Conservation (phyloP, 2,329 filamentous ascomycete genomes). For the Aspergillus hiratsukae region DNA sequence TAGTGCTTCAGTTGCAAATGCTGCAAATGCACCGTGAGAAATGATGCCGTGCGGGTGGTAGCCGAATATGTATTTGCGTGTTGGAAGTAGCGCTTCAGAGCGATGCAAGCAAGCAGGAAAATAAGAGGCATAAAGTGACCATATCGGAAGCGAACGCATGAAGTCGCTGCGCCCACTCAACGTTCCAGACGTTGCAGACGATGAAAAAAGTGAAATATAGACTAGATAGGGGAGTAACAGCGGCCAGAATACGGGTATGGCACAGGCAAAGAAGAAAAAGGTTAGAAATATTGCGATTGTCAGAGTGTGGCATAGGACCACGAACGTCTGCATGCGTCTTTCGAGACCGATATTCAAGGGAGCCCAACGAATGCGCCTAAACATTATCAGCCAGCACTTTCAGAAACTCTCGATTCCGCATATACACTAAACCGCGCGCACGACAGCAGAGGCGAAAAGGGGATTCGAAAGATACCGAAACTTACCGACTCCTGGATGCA, state of each 20-base stretch:
- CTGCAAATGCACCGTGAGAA: constrained; percentile 88
- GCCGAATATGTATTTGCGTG: constrained; percentile 90
- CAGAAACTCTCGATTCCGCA: background rate
- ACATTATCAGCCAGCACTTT: constrained; percentile 31
- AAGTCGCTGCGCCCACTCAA: constrained; percentile 70
- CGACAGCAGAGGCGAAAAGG: background rate
- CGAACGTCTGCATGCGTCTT: constrained; percentile 70
- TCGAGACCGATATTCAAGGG: constrained; percentile 69
- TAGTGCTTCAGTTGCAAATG: constrained; percentile 84
- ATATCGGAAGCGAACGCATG: constrained; percentile 68
- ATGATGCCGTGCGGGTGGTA: constrained; percentile 99
- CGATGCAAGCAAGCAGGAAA: constrained; percentile 88
- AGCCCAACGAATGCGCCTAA: constrained; percentile 66
- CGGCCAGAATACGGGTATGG: constrained; percentile 90
- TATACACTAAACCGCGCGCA: background rate
- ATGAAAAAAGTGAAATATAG: constrained; percentile 71
- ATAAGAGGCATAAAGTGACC: constrained; percentile 87
- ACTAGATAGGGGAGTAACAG: constrained; percentile 71
- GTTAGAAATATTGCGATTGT: constrained; percentile 67
- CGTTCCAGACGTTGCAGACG: constrained; percentile 68
- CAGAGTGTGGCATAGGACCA: constrained; percentile 70
- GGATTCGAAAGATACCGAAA: background rate
- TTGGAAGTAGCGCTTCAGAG: constrained; percentile 70
- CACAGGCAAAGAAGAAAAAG: constrained; percentile 84
- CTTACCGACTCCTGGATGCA: background rate